Evolutionary conservation across 2,329 filamentous ascomycete genomes (phyloP), one percentile per base, ranked within the genome.

Genomic region (Phaeomoniella chlamydospora): DNA sequence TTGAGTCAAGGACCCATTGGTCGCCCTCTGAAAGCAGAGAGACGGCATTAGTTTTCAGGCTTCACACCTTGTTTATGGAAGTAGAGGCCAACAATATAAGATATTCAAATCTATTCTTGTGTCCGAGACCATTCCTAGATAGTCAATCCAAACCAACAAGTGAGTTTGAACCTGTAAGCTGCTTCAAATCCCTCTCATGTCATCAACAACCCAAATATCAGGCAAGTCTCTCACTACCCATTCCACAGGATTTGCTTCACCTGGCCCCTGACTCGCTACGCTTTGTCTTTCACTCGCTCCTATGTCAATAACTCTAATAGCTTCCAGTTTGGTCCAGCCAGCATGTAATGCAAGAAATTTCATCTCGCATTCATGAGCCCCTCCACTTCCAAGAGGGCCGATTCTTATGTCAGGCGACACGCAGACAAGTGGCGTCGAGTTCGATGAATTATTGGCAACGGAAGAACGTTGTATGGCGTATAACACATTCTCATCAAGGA

Each of bases 381-480:
- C 39, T 18, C 43, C 44, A 13, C 41, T 39, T 5, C 34, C 43
- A 15, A 49, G 31, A 4, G 45, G 45, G 10, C 47, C 72, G 36
- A 75, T 59, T 17, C 68, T 59, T 15, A 75, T 56, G 46, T 76
- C 72, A 0, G 71, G 67, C 32, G 66, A 74, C 39, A 76, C 49
- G 43, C 66, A 68, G 26, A 75, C 55, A 26, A 77, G 48, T 31
- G 72, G 64, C 3, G 63, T 64, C 37, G 65, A 59, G 35, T 71
- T 64, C 3, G 58, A 58, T 11, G 55, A 55, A 11, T 61, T 57
- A 38, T 57, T 63, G 49, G 64, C 67, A n/a, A 12, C 14, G n/a
- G 22, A 26, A 10, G 45, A 37, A 32, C 47, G 44, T 43, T 72
- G 68, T 51, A 66, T 66, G 5, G 65, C 66, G 49, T 71, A 70